Conservation (phyloP, 495 filamentous ascomycete species). For the Usnea hakonensis region DNA sequence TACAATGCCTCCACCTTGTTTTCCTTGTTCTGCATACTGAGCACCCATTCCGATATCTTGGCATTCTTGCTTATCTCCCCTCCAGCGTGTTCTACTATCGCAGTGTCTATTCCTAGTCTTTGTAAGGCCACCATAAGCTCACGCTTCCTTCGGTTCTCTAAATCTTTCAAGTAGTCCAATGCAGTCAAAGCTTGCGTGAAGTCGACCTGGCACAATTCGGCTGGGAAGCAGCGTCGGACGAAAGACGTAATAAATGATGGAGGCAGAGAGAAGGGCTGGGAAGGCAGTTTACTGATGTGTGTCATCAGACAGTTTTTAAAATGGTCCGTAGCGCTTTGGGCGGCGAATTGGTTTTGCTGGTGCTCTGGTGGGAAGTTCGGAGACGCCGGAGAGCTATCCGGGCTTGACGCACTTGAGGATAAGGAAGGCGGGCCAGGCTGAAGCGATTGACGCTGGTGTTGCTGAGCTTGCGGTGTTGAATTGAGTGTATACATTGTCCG, state of each 20-base stretch:
- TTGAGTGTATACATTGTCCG: slow-evolving; percentile 71
- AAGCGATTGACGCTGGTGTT: slow-evolving; percentile 29
- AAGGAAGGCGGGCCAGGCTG: slow-evolving; percentile 31
- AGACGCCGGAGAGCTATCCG: slow-evolving; percentile 35
- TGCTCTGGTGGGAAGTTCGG: slow-evolving; percentile 31
- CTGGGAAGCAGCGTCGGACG: slow-evolving; percentile 53
- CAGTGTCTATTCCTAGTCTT: slow-evolving; percentile 37
- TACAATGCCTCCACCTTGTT: slow-evolving; percentile 54
- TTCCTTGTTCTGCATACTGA: slow-evolving; percentile 45
- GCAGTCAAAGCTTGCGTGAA: slow-evolving; percentile 65
- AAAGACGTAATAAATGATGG: slow-evolving; percentile 60
- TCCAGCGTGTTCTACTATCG: slow-evolving; percentile 31
- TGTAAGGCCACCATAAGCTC: slow-evolving; percentile 44
- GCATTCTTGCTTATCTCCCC: slow-evolving; percentile 41
- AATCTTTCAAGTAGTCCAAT: slow-evolving; percentile 62
- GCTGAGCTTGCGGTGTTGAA: slow-evolving; percentile 44
- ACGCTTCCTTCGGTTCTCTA: slow-evolving; percentile 57
- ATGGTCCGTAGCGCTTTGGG: slow-evolving; percentile 45
- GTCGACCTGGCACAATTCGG: slow-evolving; percentile 51
- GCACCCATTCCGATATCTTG: slow-evolving; percentile 48
- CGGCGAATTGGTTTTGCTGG: slow-evolving; percentile 26
- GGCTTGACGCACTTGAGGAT: slow-evolving; percentile 31
- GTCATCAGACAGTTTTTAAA: slow-evolving; percentile 56
- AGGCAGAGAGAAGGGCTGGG: slow-evolving; percentile 59
- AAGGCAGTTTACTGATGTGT: slow-evolving; percentile 54